Base-by-base conservation (phyloP, 441 rosid genomes). In the Adansonia rubrostipa region DNA sequence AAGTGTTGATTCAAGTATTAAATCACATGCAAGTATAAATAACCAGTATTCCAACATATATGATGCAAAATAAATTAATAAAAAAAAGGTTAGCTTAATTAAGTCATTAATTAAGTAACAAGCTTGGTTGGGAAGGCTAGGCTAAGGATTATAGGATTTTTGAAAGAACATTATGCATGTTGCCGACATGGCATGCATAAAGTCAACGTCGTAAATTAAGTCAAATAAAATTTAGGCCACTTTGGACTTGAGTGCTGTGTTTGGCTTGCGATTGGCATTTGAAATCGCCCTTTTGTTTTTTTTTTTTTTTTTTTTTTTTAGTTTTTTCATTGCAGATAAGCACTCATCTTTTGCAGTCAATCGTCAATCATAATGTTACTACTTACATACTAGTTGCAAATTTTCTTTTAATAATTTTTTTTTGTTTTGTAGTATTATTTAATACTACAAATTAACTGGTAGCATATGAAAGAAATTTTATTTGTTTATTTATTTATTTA, bases 131-230 rank as follows among this genome's bases (percentile, higher is more conserved):
- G 28, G 28, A 24, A 24, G 28, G 28, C 28, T 24, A 24, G 1
- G 28, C 28, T 24, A 24, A 24, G 28, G 28, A 24, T 24, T 24
- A 24, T 24, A 24, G 1, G 28, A 24, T 0, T 24, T 0, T 24
- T 24, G 28, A 24, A 24, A 24, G 28, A 24, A 24, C 28, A 24
- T 24, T 66, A 53, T 80, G 80, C 28, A 24, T 1, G 28, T 83
- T 86, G 84, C 82, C 85, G 85, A 81, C 89, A 80, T 86, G 86
- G 81, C 48, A 81, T 75, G 58, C 82, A 74, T 62, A 13, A 20
- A 19, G 2, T 44, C 48, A 44, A 44, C 2, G 9, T 44, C 0
- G 1, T 44, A 10, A 77, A 24, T 36, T 36, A 36, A 54, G 19
- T 76, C 78, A 80, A 47, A 73, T 44, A 44, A 9, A 64, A 79